These are phyloP conservation scores for Gentiana macrophylla DNA, from an alignment of 257 asterid species.

Conservation along the genomic window DNA sequence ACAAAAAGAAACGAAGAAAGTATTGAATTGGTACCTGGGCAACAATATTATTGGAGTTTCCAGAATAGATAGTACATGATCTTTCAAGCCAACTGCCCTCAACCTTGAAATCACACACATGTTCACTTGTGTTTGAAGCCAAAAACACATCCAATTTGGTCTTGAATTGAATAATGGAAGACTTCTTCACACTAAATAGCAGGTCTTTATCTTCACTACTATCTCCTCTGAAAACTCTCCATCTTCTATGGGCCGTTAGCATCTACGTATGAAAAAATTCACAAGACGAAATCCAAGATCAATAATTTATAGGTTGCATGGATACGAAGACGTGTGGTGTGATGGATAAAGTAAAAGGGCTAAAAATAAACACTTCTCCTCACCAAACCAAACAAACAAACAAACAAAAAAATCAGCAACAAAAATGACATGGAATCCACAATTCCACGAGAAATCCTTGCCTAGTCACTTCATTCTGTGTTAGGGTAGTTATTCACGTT, in stretches of 20 bases:
- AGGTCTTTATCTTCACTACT: conserved; percentile 15
- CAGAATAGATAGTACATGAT: conserved; percentile 28
- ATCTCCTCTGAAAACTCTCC: conserved; percentile 41
- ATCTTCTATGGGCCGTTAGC: conserved; percentile 54
- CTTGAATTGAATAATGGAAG: conserved; percentile 21
- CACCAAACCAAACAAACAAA: no score
- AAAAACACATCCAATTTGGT: conserved; percentile 27
- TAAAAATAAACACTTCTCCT: no score
- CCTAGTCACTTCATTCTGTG: no score
- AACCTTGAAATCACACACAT: conserved; percentile 23
- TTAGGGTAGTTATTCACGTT: no score
- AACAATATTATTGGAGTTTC: conserved; percentile 35
- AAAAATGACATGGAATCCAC: no score
- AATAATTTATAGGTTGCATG: no score
- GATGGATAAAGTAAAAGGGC: no score
- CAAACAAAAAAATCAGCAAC: background rate
- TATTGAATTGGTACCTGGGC: conserved; percentile 43
- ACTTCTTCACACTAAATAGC: conserved; percentile 24
- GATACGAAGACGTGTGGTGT: background rate
- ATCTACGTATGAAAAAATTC: conserved; percentile 21
- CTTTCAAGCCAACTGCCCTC: conserved; percentile 29
- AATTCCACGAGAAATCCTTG: no score
- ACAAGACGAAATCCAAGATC: no score
- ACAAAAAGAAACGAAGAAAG: no score
- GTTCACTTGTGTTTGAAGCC: conserved; percentile 21